These are phyloP conservation scores for Carex sylvatica DNA, from an alignment of 202 grass and related monocot species.

Conservation along the genomic window DNA sequence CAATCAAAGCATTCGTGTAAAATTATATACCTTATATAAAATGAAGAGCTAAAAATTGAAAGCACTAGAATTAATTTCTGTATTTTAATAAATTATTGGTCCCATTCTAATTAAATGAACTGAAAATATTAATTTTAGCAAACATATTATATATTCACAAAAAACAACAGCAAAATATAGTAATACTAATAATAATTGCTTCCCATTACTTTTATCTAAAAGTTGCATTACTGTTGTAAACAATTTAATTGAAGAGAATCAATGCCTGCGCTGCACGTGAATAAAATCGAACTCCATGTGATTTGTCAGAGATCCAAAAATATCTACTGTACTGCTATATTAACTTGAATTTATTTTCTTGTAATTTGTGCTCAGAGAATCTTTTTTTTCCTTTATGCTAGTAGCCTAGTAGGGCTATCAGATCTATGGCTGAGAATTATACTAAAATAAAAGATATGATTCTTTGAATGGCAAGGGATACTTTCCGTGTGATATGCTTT, in stretches of 20 bases:
- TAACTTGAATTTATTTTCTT: background rate
- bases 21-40: background rate
- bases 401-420: background rate
- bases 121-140: too few relatives aligned
- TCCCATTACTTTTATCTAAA: background rate
- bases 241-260: slow-evolving; percentile 13
- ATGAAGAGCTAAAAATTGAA: background rate
- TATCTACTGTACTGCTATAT: background rate
- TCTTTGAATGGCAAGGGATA: background rate
- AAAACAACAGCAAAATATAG: background rate
- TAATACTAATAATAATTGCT: background rate
- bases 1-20: background rate
- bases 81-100: background rate
- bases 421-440: background rate
- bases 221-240: background rate
- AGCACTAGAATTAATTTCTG: background rate
- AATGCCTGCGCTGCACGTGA: slow-evolving; percentile 1
- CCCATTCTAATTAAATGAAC: too few relatives aligned
- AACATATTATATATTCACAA: background rate
- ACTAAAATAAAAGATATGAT: background rate
- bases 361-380: slow-evolving; percentile 9
- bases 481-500: background rate
- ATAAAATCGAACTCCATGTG: background rate
- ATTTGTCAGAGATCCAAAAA: background rate
- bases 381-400: slow-evolving; percentile 1